Conservation (phyloP, 441 rosid genomes). For the Flueggea neowawraea region DNA sequence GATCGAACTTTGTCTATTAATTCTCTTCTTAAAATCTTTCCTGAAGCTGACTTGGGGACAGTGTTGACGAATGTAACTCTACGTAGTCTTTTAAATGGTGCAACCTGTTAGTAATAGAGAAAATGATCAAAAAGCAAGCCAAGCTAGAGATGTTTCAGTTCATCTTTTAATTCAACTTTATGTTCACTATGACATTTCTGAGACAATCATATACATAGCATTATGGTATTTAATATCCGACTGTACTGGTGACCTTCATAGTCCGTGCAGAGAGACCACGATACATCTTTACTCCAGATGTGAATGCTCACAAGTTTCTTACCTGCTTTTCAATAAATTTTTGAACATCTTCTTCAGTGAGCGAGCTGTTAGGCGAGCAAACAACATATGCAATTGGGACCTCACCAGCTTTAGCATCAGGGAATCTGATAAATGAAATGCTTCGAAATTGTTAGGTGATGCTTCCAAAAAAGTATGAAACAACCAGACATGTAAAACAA, state of each 20-base stretch:
- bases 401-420: slow-evolving; percentile 85
- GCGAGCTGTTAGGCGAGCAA: slow-evolving; percentile 47
- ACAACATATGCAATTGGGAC: slow-evolving; percentile 83
- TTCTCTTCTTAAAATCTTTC: slow-evolving; percentile 37
- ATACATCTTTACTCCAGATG: too few relatives aligned
- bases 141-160: not conserved
- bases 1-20: slow-evolving; percentile 25
- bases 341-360: slow-evolving; percentile 57
- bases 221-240: too few relatives aligned
- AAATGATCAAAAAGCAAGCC: not conserved
- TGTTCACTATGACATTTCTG: too few relatives aligned
- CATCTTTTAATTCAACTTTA: not conserved
- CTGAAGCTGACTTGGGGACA: slow-evolving; percentile 34
- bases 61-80: slow-evolving; percentile 23
- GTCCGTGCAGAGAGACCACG: too few relatives aligned
- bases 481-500: not conserved
- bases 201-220: too few relatives aligned
- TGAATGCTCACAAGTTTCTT: not conserved
- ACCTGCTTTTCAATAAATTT: slow-evolving; percentile 73
- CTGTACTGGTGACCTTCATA: too few relatives aligned
- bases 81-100: slow-evolving; percentile 34
- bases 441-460: slow-evolving; percentile 4
- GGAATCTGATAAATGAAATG: slow-evolving; percentile 36
- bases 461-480: not conserved
- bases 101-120: slow-evolving; percentile 25